These are phyloP conservation scores for Ciborinia camelliae DNA, from an alignment of 2,329 filamentous ascomycete genomes.

Conservation along the genomic window DNA sequence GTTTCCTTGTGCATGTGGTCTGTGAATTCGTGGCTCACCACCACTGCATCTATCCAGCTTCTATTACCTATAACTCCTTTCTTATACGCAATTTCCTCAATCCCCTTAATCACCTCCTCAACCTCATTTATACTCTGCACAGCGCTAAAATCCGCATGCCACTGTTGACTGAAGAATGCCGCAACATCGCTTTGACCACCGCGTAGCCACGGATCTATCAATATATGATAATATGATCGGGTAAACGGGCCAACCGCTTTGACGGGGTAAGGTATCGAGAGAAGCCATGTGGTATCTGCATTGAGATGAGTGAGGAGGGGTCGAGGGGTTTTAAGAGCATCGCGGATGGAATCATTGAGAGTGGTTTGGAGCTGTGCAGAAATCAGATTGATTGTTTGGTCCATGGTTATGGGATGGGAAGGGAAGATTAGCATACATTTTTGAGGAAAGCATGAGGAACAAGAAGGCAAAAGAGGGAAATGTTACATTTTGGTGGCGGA, in stretches of 20 bases:
- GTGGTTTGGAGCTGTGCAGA: neutral
- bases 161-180: conserved; percentile 63
- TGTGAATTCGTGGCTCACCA: conserved; percentile 63
- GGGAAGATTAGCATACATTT: neutral
- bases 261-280: conserved; percentile 57
- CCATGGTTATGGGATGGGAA: neutral
- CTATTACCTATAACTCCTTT: conserved; percentile 4
- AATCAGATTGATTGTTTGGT: conserved; percentile 1
- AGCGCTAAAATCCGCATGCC: conserved; percentile 53
- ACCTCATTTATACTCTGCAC: conserved; percentile 55
- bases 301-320: conserved; percentile 63
- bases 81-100: conserved; percentile 41
- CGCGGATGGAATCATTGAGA: neutral
- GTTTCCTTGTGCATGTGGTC: conserved; percentile 63
- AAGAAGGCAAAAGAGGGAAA: neutral
- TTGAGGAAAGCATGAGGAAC: neutral
- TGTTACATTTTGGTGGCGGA: neutral
- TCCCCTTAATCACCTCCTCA: conserved; percentile 47
- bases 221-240: conserved; percentile 55
- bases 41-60: conserved; percentile 55
- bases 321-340: conserved; percentile 35
- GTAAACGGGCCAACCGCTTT: neutral
- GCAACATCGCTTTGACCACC: conserved; percentile 62
- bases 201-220: conserved; percentile 63
- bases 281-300: conserved; percentile 63